Conservation (phyloP, 2,329 filamentous ascomycete species). For the Venturia pyrina region DNA sequence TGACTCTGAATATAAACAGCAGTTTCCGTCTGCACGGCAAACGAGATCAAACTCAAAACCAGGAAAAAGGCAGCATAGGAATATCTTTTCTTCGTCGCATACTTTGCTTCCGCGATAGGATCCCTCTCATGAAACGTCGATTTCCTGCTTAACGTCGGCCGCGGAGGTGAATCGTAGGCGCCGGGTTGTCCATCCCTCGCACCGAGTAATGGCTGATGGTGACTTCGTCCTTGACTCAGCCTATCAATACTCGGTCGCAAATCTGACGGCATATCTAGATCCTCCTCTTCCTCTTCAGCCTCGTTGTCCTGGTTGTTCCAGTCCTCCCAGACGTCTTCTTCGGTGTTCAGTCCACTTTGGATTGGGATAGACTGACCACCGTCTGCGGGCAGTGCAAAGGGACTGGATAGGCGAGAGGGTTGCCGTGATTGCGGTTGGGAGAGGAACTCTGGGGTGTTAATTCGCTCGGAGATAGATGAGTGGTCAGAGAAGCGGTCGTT, state of each 20-base stretch:
- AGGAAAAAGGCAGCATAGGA: slow-evolving; percentile 80
- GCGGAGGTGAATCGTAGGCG: slow-evolving; percentile 28
- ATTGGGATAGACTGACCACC: neutral
- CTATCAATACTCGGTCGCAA: slow-evolving; percentile 29
- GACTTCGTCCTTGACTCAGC: slow-evolving; percentile 30
- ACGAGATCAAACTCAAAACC: slow-evolving; percentile 70
- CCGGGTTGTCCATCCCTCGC: slow-evolving; percentile 27
- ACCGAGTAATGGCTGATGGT: slow-evolving; percentile 44
- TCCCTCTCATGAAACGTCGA: slow-evolving; percentile 70
- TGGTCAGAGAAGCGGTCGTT: neutral
- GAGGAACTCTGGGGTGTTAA: neutral
- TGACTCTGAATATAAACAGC: slow-evolving; percentile 91
- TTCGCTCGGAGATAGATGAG: neutral
- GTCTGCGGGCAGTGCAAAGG: neutral
- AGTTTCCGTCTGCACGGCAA: slow-evolving; percentile 91
- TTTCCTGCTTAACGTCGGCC: slow-evolving; percentile 37
- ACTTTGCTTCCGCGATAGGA: slow-evolving; percentile 53
- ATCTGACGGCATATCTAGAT: slow-evolving; percentile 36
- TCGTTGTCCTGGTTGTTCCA: slow-evolving; percentile 2
- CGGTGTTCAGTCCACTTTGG: neutral
- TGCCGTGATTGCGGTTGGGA: slow-evolving; percentile 9
- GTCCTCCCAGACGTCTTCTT: neutral
- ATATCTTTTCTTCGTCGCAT: slow-evolving; percentile 71
- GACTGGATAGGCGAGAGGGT: neutral
- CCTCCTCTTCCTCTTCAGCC: slow-evolving; percentile 4